Base-by-base conservation (phyloP, 2,329 filamentous ascomycete genomes). In the Simplicillium aogashimaense region DNA sequence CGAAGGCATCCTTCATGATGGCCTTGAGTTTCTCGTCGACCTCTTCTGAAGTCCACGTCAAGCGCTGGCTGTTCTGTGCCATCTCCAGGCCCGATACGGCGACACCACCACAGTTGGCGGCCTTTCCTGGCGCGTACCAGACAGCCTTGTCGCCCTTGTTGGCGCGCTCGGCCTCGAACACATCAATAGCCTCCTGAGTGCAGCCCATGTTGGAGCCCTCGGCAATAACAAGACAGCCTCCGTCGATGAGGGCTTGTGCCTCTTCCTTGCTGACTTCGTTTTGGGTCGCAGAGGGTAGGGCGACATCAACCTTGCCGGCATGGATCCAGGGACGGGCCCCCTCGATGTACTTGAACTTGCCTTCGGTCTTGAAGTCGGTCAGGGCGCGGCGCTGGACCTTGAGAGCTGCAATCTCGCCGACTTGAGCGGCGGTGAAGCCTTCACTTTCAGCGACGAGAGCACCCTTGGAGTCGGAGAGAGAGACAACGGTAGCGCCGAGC, bases 141-240 rank as follows among this genome's bases (percentile, higher is more conserved):
- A 95, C 80, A 45, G 86, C 78, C 7, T 67, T 60, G 39, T 66
- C 65, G 49, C 77, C 78, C 70, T 86, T 79, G 60, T 76, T 76
- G 60, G 71, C 78, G 52, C 89, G 77, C 55, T 81, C 71, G 14
- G 73, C 76, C 76, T 97, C 90, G 62, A 97, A 97, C 50, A 87
- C 71, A 56, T 95, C 85, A 56, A 98, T 95, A 51, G 90, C 90
- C 50, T 85, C 88, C 67, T 92, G 87, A 29, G 89, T 95, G 74
- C 88, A 95, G 49, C 92, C 92, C 92, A 98, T 97, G 79, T 97
- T 97, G 67, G 84, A 92, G 42, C 92, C 92, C 70, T 98, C 92
- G 43, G 92, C 92, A 50, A 97, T 82, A 71, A 87, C 94, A 61
- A 82, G 78, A 58, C 75, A 76, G 51, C 90, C 90, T 44, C 75